phyloP scores from a whole-genome alignment of 2,329 filamentous ascomycete species.

The Pseudocercospora vitis region DNA sequence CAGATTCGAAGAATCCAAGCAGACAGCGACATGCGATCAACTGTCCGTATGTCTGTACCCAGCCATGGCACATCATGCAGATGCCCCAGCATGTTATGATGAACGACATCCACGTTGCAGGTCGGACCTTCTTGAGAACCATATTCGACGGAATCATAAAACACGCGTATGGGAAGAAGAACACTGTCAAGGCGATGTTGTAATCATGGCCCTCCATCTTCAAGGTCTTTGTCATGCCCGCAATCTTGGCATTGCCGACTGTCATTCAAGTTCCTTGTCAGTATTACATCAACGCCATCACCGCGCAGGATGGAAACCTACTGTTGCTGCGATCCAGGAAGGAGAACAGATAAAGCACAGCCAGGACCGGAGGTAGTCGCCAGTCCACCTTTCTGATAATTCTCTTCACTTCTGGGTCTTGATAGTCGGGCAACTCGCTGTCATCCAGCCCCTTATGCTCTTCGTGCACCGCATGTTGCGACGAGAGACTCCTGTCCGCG shows the following conservation, averaged over 20 bases:
- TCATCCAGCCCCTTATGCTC: slow-evolving; percentile 22
- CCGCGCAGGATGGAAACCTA: slow-evolving; percentile 5
- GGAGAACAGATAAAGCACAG: slow-evolving; percentile 50
- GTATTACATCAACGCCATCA: background rate
- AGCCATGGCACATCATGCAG: slow-evolving; percentile 35
- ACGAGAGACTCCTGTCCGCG: slow-evolving; percentile 2
- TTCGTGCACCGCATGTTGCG: slow-evolving; percentile 10
- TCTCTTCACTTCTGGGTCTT: slow-evolving; percentile 36
- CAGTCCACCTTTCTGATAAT: slow-evolving; percentile 53
- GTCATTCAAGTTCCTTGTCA: background rate
- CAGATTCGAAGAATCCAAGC: slow-evolving; percentile 25
- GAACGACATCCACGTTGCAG: slow-evolving; percentile 41
- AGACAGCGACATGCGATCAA: slow-evolving; percentile 32
- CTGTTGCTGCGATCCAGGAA: slow-evolving; percentile 35
- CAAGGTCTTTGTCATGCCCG: slow-evolving; percentile 39
- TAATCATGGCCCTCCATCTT: slow-evolving; percentile 44
- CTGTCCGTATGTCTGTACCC: slow-evolving; percentile 34
- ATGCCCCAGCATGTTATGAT: slow-evolving; percentile 37
- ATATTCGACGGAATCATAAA: slow-evolving; percentile 43
- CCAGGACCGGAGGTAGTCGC: slow-evolving; percentile 28
- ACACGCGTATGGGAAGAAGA: slow-evolving; percentile 44
- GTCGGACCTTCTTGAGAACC: slow-evolving; percentile 41
- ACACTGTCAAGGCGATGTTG: slow-evolving; percentile 43
- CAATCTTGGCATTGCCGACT: slow-evolving; percentile 40
- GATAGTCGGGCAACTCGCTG: slow-evolving; percentile 19